Percentiles rank a stretch among this genome's conserved stretches.
These are phyloP conservation scores for Penicillium bovifimosum DNA, from an alignment of 495 filamentous ascomycete genomes.

Conservation along the genomic window DNA sequence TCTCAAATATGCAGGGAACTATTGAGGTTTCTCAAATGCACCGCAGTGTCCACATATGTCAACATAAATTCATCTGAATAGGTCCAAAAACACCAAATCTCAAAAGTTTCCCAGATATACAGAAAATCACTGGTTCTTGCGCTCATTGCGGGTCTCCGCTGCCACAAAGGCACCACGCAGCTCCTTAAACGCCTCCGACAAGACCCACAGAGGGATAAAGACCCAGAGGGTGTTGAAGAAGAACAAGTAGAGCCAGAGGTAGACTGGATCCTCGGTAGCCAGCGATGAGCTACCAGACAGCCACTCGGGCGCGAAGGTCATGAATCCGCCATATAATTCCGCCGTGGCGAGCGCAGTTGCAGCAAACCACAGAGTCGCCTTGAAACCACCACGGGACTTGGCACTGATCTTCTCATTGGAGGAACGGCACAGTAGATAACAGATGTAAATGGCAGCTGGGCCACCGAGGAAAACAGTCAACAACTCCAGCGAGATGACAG, in stretches of 20 bases:
- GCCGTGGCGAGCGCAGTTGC: slow-evolving; percentile 77
- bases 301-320: slow-evolving; percentile 97
- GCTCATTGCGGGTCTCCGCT: slow-evolving; percentile 11
- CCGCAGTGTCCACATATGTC: too few relatives aligned
- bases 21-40: too few relatives aligned
- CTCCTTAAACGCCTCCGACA: slow-evolving; percentile 61
- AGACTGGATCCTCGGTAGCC: slow-evolving; percentile 78
- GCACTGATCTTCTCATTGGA: slow-evolving; percentile 21
- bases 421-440: slow-evolving; percentile 51
- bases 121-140: slow-evolving; percentile 12
- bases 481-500: slow-evolving; percentile 75
- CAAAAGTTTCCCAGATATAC: background rate
- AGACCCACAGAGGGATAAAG: slow-evolving; percentile 67
- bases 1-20: too few relatives aligned
- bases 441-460: slow-evolving; percentile 64
- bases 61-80: too few relatives aligned
- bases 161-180: slow-evolving; percentile 51
- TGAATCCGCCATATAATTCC: slow-evolving; percentile 94
- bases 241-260: slow-evolving; percentile 77
- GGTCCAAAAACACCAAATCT: too few relatives aligned
- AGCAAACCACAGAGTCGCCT: slow-evolving; percentile 59
- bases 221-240: slow-evolving; percentile 96
- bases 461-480: slow-evolving; percentile 78
- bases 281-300: slow-evolving; percentile 69
- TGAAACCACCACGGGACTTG: slow-evolving; percentile 28